Evolutionary conservation across 495 filamentous ascomycete genomes (phyloP), one percentile per base, ranked within the genome.

Genomic region (Xylaria grammica): DNA sequence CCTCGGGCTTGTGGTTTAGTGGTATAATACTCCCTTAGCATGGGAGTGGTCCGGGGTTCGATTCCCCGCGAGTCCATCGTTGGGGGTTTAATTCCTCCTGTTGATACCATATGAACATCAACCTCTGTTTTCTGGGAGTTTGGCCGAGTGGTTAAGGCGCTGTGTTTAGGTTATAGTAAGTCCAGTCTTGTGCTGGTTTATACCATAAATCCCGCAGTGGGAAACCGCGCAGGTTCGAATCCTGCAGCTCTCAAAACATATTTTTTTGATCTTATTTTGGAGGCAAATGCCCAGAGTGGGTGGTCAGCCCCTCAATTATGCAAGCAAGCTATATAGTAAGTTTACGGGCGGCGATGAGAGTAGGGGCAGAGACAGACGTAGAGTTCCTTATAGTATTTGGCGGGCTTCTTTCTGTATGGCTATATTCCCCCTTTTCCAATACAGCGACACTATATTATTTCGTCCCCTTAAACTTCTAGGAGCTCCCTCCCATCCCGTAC

Each of bases 1-100:
- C 22, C 15, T 22, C 29, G 62, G 62, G 62, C 62, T 64, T 64
- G 62, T 64, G 62, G 62, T 64, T 64, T 64, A 64, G 62, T 64
- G 62, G 62, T 64, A 64, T 64, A 64, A 64, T 64, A 64, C 62
- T 64, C 62, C 62, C 62, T 81, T 80, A 78, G 78, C 77, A 81
- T 82, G 75, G 77, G 77, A 74, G 79, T 78, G 78, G 79, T 81
- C 79, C 77, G 74, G 79, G 79, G 77, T 82, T 82, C 79, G 78
- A 82, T 81, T 82, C 77, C 79, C 79, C 72, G 79, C 79, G 75
- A 69, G 69, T 71, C 69, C 69, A 71, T n/a, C 17, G 3, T 15
- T 26, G 53, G 53, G 58, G 62, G 62, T 64, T 64, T 34, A 5
- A 64, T 57, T 44, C 62, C 62, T 64, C 38, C 38, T 54, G 34